These are phyloP conservation scores for Claviceps africana DNA, from an alignment of 2,329 filamentous ascomycete genomes.

Conservation along the genomic window DNA sequence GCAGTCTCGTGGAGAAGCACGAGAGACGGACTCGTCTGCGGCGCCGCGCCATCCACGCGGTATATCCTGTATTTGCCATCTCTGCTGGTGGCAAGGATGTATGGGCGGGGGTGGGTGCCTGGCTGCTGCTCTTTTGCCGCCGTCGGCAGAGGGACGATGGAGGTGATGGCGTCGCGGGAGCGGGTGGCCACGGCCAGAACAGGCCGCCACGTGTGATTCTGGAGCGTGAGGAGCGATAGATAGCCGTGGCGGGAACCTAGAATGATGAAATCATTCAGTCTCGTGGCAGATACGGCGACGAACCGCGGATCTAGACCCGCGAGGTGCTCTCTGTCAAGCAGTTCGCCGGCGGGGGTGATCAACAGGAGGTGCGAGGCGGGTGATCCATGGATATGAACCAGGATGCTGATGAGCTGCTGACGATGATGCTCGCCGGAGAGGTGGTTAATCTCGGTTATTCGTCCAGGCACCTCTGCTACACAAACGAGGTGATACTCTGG, in stretches of 20 bases:
- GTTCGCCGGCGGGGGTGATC: constrained; percentile 19
- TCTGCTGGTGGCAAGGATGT: constrained; percentile 59
- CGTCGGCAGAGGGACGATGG: constrained; percentile 36
- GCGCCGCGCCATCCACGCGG: constrained; percentile 18
- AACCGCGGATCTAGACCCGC: constrained; percentile 32
- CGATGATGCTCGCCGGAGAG: constrained; percentile 12
- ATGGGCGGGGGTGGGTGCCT: constrained; percentile 10
- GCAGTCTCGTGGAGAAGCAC: constrained; percentile 51
- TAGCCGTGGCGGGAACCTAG: constrained; percentile 41
- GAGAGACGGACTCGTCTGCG: constrained; percentile 14
- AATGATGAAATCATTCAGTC: constrained; percentile 28
- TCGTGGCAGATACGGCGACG: constrained; percentile 32
- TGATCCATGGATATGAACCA: constrained; percentile 33
- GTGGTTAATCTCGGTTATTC: constrained; percentile 36
- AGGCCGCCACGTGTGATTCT: constrained; percentile 14
- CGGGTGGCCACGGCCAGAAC: constrained; percentile 24
- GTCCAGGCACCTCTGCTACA: constrained; percentile 28
- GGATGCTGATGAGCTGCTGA: constrained; percentile 16
- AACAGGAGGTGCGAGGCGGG: constrained; percentile 29
- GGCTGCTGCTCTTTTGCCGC: constrained; percentile 6
- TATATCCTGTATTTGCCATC: constrained; percentile 65
- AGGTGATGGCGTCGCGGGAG: constrained; percentile 53
- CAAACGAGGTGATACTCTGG: constrained; percentile 12
- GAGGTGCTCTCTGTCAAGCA: constrained; percentile 17
- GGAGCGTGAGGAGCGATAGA: constrained; percentile 22